Evolutionary conservation across 2,329 filamentous ascomycete species (phyloP), one percentile per base, ranked within the genome.

Genomic region (Sporothrix curviconia): DNA sequence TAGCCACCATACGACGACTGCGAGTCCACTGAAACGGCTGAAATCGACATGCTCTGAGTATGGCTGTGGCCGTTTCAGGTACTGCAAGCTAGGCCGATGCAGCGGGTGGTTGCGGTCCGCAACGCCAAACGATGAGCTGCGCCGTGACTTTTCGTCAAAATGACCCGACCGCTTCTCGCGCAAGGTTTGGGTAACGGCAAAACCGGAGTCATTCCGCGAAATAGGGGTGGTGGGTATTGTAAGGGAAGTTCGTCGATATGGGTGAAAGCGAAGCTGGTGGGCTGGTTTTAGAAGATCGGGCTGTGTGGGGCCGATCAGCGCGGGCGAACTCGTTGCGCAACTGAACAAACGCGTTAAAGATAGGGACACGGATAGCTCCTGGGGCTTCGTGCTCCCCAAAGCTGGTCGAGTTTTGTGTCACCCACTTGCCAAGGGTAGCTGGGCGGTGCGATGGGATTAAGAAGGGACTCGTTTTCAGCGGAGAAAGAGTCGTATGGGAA

Each of bases 151-250:
- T 61, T 87, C 83, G 66, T 94, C 89, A 64, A 97, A 96, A 69
- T 96, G 90, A 1, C 89, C 92, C 3, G 94, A 97, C 53, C 92
- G 84, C 76, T 97, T 99, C 73, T 97, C 94, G 32, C 91, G 85
- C 58, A 99, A 76, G 4, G 90, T 95, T 17, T 89, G 84, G 61
- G 92, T 86, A 57, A 96, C 76, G 36, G 90, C 89, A 70, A 94
- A 95, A 1, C 90, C 92, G 4, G 92, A 96, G 68, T 99, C 94
- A 66, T 87, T 95, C 15, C 91, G 82, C 6, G 91, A 95, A n/a
- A 89, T 82, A 0, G 89, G 87, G 3, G 89, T 92, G 3, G 81
- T 81, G 3, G 89, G 87, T 71, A 90, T 76, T 0, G 85, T 82
- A n/a, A 8, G 90, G 87, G 68, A 95, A 96, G 64, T 82, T 84